Percentiles rank a stretch among this genome's conserved stretches.
Conservation (phyloP, 169 alveolate species). For the Plasmodium yoelii region DNA sequence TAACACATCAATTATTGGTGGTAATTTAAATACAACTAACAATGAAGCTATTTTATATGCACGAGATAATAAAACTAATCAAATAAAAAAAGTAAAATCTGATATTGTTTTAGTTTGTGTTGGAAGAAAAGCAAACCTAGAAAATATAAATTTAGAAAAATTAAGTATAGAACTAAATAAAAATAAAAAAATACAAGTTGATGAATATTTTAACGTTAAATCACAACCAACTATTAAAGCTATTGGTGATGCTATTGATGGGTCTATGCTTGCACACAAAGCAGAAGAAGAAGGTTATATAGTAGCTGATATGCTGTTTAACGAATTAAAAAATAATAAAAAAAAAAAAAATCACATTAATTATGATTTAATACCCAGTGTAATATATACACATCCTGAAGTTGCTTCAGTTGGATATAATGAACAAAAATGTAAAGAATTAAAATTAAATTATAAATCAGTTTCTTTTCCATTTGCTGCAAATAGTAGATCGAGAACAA, state of each 20-base stretch:
- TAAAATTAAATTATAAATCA: conserved; percentile 89
- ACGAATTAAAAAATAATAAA: conserved; percentile 85
- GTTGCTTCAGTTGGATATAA: conserved; percentile 98
- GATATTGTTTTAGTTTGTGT: conserved; percentile 95
- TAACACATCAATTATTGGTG: conserved; percentile 83
- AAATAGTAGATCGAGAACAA: conserved; percentile 95
- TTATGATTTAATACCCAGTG: conserved; percentile 97
- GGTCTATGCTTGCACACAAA: conserved; percentile 99
- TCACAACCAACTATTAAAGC: conserved; percentile 92
- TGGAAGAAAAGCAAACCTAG: conserved; percentile 97
- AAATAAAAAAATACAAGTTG: conserved; percentile 88
- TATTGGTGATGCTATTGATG: conserved; percentile 97
- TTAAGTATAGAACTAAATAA: conserved; percentile 90
- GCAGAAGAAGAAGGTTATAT: conserved; percentile 99
- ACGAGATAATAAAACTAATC: conserved; percentile 89
- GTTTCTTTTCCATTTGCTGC: conserved; percentile 97
- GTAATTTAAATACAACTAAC: conserved; percentile 80
- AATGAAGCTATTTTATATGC: conserved; percentile 79
- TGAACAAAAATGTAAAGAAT: conserved; percentile 92
- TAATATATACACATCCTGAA: conserved; percentile 98
- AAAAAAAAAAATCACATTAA: conserved; percentile 85
- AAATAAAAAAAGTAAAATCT: conserved; percentile 78
- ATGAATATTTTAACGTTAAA: conserved; percentile 83
- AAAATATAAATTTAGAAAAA: conserved; percentile 92
- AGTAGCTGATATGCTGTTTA: conserved; percentile 92